These are phyloP conservation scores for Mucor plumbeus DNA, from an alignment of 371 early-diverging fungal genomes.

Conservation along the genomic window DNA sequence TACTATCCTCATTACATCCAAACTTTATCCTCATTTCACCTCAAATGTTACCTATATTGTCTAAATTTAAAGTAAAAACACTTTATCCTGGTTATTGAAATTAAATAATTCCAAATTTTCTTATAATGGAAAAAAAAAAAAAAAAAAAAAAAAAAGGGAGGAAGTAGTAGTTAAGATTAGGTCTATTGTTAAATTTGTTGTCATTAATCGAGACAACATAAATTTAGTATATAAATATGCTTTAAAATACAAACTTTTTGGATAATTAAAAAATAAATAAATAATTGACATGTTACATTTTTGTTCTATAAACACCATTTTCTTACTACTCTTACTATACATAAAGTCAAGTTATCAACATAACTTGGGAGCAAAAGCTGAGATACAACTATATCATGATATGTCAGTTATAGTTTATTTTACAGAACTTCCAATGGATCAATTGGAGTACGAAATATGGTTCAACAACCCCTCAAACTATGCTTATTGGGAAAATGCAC, in stretches of 20 bases:
- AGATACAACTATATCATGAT: background rate
- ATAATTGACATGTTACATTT: background rate
- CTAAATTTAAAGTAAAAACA: too few species aligned
- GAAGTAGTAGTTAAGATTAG: too few species aligned
- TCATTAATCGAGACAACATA: too few species aligned
- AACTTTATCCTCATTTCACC: too few species aligned
- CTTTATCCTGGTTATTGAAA: conserved; percentile 1
- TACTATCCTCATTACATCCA: too few species aligned
- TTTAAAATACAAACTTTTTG: too few species aligned
- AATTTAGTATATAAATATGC: too few species aligned
- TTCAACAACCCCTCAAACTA: background rate
- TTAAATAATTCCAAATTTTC: conserved; percentile 4
- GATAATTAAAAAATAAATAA: too few species aligned
- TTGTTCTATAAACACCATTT: background rate
- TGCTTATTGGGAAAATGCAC: background rate
- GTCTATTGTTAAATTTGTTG: too few species aligned
- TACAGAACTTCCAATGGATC: background rate
- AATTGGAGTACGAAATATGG: background rate
- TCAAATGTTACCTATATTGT: too few species aligned
- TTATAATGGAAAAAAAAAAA: background rate
- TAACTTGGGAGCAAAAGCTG: background rate
- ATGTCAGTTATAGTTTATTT: background rate
- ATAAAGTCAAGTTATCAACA: background rate
- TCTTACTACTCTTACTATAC: background rate
- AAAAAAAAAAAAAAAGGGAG: too few species aligned